Percentiles rank a stretch among this genome's conserved stretches.
These are phyloP conservation scores for Chalaropsis ovoidea DNA, from an alignment of 2,329 filamentous ascomycete species.

Conservation along the genomic window DNA sequence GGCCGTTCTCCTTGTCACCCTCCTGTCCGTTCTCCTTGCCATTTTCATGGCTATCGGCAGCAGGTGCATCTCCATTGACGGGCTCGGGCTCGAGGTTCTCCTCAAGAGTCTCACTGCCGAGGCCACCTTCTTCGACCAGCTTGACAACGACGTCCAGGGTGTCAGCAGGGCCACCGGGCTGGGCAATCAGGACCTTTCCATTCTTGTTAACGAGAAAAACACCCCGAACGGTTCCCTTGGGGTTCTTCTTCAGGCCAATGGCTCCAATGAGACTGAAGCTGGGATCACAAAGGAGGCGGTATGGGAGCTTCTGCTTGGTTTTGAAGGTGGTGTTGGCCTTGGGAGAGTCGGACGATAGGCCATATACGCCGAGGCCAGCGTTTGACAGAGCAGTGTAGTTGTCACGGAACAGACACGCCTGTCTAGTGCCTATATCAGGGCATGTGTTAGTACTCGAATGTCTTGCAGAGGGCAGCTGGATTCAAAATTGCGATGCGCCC, in stretches of 20 bases:
- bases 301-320: constrained; percentile 80
- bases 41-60: not conserved
- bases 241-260: constrained; percentile 79
- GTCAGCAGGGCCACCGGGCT: constrained; percentile 57
- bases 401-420: constrained; percentile 90
- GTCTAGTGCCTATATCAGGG: constrained; percentile 63
- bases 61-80: not conserved
- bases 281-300: constrained; percentile 78
- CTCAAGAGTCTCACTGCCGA: constrained; percentile 17
- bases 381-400: constrained; percentile 63
- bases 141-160: constrained; percentile 69
- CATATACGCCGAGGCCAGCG: constrained; percentile 76
- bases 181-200: constrained; percentile 66
- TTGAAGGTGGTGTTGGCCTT: constrained; percentile 91
- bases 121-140: constrained; percentile 45
- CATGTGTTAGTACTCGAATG: constrained; percentile 15
- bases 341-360: constrained; percentile 75
- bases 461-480: not conserved
- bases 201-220: constrained; percentile 78
- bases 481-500: not conserved
- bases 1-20: constrained; percentile 15
- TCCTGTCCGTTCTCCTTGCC: constrained; percentile 13
- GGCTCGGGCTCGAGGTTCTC: constrained; percentile 24
- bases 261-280: constrained; percentile 63
- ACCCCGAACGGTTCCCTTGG: constrained; percentile 70